Evolutionary conservation across 2,329 filamentous ascomycete genomes (phyloP).

Genomic region (Pseudogymnoascus sp.): DNA sequence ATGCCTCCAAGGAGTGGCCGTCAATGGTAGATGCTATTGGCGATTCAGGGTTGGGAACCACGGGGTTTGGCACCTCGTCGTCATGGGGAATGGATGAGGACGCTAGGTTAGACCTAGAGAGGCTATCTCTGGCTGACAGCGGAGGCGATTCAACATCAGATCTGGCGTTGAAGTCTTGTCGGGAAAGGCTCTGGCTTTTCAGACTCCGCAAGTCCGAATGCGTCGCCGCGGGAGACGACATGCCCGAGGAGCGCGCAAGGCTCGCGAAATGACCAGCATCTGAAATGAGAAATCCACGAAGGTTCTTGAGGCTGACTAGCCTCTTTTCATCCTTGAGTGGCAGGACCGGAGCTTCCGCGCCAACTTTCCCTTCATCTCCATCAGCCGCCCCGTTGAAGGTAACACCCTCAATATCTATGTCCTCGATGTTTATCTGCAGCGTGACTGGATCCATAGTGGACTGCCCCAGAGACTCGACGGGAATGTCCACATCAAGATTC

Average conservation of each 20-base stretch:
- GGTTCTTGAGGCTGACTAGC: slow-evolving; percentile 53
- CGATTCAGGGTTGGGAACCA: neutral
- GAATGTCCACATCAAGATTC: slow-evolving; percentile 54
- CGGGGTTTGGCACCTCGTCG: neutral
- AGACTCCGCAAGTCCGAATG: slow-evolving; percentile 31
- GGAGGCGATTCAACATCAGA: slow-evolving; percentile 3
- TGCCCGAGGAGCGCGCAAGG: slow-evolving; percentile 48
- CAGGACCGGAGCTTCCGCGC: slow-evolving; percentile 10
- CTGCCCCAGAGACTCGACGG: slow-evolving; percentile 33
- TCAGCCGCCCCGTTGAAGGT: slow-evolving; percentile 35
- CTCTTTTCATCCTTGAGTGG: slow-evolving; percentile 55
- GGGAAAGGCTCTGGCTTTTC: slow-evolving; percentile 1
- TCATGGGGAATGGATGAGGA: neutral
- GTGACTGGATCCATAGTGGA: slow-evolving; percentile 47
- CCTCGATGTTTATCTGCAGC: slow-evolving; percentile 56
- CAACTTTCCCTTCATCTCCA: slow-evolving; percentile 4
- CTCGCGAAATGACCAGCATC: slow-evolving; percentile 59
- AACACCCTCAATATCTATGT: slow-evolving; percentile 59
- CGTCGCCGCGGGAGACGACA: slow-evolving; percentile 48
- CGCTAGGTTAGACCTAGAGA: neutral
- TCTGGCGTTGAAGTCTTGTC: neutral
- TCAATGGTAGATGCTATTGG: neutral
- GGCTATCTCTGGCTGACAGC: neutral
- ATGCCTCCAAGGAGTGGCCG: neutral
- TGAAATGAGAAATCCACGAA: slow-evolving; percentile 58